Evolutionary conservation across 2,329 filamentous ascomycete genomes (phyloP).

Genomic region (Neonectria faginata): DNA sequence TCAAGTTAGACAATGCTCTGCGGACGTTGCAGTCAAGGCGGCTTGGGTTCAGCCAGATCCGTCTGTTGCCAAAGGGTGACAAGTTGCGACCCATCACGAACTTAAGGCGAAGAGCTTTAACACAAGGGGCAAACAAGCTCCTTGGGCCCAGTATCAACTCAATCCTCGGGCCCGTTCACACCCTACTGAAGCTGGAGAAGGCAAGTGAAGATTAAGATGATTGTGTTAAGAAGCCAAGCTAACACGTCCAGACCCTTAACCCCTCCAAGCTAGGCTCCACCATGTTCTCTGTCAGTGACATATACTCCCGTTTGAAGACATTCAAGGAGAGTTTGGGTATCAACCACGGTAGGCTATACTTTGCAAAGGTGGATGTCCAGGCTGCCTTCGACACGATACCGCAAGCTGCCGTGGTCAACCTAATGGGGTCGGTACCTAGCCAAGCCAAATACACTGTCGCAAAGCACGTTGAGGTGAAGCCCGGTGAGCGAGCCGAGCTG

Average conservation of each 20-base stretch:
- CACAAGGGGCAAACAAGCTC: conserved; percentile 72
- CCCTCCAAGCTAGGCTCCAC: conserved; percentile 78
- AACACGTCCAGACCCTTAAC: conserved; percentile 54
- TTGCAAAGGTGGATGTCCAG: conserved; percentile 92
- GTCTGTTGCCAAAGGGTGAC: conserved; percentile 83
- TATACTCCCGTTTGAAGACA: conserved; percentile 77
- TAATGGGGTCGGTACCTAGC: conserved; percentile 70
- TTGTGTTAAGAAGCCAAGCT: conserved; percentile 5
- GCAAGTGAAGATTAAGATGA: conserved; percentile 51
- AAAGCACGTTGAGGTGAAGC: conserved; percentile 79
- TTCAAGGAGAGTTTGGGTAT: conserved; percentile 70
- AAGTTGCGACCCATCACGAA: conserved; percentile 90
- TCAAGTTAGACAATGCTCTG: conserved; percentile 68
- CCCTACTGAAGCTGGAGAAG: conserved; percentile 83
- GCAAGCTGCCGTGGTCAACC: conserved; percentile 75
- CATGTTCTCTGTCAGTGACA: conserved; percentile 83
- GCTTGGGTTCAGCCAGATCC: conserved; percentile 82
- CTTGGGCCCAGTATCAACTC: conserved; percentile 58
- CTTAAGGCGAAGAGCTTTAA: conserved; percentile 73
- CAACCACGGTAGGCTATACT: conserved; percentile 70
- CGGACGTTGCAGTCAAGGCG: conserved; percentile 69
- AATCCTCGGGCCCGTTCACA: conserved; percentile 78
- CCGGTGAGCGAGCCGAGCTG: conserved; percentile 51
- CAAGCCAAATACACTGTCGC: conserved; percentile 75
- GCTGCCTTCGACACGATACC: conserved; percentile 97